These are phyloP conservation scores for Colletotrichum tabaci DNA, from an alignment of 2,329 filamentous ascomycete genomes.

Conservation along the genomic window DNA sequence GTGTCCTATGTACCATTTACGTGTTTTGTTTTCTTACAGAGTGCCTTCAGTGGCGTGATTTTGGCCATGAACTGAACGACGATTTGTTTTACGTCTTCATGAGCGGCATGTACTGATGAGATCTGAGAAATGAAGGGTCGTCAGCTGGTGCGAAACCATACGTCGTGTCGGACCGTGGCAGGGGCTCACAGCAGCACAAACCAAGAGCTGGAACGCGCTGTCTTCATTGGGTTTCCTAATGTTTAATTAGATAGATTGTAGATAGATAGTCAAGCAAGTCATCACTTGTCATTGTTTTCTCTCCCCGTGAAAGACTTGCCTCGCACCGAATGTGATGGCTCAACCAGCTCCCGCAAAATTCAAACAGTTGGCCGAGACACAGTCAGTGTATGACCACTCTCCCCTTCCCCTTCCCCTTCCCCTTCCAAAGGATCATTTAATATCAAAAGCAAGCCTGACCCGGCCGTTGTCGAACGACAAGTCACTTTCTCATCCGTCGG, in stretches of 20 bases:
- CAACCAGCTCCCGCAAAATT: not conserved
- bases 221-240: slow-evolving; percentile 36
- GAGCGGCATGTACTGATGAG: slow-evolving; percentile 21
- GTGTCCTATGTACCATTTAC: not conserved
- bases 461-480: too few species aligned
- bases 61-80: not conserved
- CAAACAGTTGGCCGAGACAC: not conserved
- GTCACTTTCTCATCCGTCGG: not conserved
- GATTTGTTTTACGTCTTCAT: slow-evolving; percentile 2
- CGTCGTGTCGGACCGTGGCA: not conserved
- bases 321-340: not conserved
- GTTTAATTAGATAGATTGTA: slow-evolving; percentile 38
- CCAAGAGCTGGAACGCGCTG: slow-evolving; percentile 59
- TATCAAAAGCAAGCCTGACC: too few species aligned
- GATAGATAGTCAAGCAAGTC: slow-evolving; percentile 4
- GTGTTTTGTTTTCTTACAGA: not conserved
- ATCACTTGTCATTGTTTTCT: not conserved
- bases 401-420: too few species aligned
- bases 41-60: not conserved
- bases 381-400: too few species aligned
- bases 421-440: too few species aligned
- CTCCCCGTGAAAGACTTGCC: not conserved
- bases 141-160: slow-evolving; percentile 1
- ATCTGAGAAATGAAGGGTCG: slow-evolving; percentile 34
- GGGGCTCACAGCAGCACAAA: slow-evolving; percentile 47